phyloP scores from a whole-genome alignment of 257 asterid species.

The Solanum chilense region DNA sequence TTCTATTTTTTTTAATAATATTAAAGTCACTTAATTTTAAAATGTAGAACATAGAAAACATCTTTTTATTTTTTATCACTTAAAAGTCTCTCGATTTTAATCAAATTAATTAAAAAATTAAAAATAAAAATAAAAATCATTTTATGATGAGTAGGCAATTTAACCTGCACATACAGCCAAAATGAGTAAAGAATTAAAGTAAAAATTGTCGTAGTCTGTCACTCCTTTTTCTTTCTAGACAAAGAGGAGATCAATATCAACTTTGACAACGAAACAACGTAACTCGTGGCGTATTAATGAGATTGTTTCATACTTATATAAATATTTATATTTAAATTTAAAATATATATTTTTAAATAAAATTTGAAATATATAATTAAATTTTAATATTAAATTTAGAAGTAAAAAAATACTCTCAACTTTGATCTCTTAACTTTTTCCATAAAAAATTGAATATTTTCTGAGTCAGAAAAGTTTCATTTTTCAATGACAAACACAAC shows the following conservation, averaged over 20 bases:
- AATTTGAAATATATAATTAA: fast-evolving
- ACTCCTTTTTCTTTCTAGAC: neutral
- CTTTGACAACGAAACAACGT: neutral
- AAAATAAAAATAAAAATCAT: too few relatives aligned
- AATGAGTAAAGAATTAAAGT: neutral
- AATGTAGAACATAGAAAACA: too few relatives aligned
- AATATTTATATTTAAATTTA: too few relatives aligned
- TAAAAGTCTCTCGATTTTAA: too few relatives aligned
- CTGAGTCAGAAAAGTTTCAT: neutral
- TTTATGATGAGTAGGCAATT: neutral
- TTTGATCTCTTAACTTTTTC: neutral
- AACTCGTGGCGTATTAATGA: too few relatives aligned
- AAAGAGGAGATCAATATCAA: neutral
- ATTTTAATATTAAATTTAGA: fast-evolving
- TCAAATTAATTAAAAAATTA: too few relatives aligned
- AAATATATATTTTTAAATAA: fast-evolving
- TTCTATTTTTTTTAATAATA: too few relatives aligned
- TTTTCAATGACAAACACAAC: neutral
- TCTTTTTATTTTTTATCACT: neutral
- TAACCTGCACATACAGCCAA: neutral
- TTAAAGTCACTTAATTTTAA: neutral
- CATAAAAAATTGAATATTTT: neutral
- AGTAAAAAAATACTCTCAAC: neutral
- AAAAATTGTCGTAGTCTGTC: neutral
- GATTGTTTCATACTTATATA: fast-evolving